These are phyloP conservation scores for Hippophae gyantsensis DNA, from an alignment of 306 rosid genomes.

Conservation along the genomic window DNA sequence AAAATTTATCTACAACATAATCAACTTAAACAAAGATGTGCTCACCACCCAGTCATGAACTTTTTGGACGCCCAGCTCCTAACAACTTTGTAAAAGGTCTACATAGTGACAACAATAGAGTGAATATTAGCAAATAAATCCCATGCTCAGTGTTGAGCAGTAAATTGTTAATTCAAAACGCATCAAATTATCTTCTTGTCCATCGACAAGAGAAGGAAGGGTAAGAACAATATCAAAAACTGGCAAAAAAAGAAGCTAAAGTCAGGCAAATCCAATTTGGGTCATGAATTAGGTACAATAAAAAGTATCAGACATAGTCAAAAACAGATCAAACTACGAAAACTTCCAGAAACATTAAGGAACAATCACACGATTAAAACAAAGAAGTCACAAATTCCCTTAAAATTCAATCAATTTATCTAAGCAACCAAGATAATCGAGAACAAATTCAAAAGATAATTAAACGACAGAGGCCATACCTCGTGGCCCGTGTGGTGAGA, in stretches of 20 bases:
- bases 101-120: conserved; percentile 25
- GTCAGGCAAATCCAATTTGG: conserved; percentile 5
- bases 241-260: conserved; percentile 1
- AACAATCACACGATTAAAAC: conserved; percentile 1
- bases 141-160: background rate
- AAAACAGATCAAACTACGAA: conserved; percentile 5
- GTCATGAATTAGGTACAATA: background rate
- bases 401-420: background rate
- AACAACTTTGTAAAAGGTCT: conserved; percentile 71
- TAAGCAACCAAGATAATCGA: conserved; percentile 5
- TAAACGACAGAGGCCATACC: conserved; percentile 22
- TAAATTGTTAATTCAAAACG: background rate
- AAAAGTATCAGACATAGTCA: conserved; percentile 18
- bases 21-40: conserved; percentile 16
- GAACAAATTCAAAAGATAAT: conserved; percentile 17
- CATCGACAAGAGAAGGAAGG: background rate
- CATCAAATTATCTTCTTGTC: background rate
- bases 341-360: background rate
- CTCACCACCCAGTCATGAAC: conserved; percentile 88
- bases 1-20: background rate
- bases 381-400: background rate
- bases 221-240: background rate
- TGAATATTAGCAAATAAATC: conserved; percentile 13
- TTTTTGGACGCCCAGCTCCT: conserved; percentile 88
- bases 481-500: conserved; percentile 62